Base-by-base conservation (phyloP, 2,329 filamentous ascomycete genomes). In the Malbranchea zuffiana region DNA sequence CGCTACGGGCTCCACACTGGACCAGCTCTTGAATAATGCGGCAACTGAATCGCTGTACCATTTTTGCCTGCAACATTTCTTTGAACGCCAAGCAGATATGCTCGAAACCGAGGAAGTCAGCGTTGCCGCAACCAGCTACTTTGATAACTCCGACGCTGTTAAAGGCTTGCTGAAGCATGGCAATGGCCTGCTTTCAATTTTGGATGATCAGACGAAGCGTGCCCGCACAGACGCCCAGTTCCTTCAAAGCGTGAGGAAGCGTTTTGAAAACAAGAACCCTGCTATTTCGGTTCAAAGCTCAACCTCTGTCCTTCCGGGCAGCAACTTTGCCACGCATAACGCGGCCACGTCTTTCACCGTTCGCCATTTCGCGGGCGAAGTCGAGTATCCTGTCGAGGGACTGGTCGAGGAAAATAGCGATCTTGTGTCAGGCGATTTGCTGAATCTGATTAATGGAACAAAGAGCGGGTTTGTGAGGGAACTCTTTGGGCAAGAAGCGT, bases 381-480 rank as follows among this genome's bases (percentile, higher is more conserved):
- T 98, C 4, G 90, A 98, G 43, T 98, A 98, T 54, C 79, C 84
- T 2, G 74, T 92, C 43, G 80, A 80, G 49, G 84, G 84, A 4
- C 66, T 98, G 15, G 72, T 96, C 2, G 90, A 98, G 59, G 87
- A 94, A 61, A 98, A 98, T 47, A 85, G 87, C 36, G 90, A 98
- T 57, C 77, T 94, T 44, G 90, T 98, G 45, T 94, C 87, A 3
- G 88, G 86, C 17, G 90, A 98, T 59, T 67, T 98, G 50, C 85
- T 98, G 71, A 95, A 93, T 61, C 72, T 98, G 50, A 81, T 98
- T 61, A 83, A 81, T 51, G 78, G 78, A 3, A 88, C 85, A 41
- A 87, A 83, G 62, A 94, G 82, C 56, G 75, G 83, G 26, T 98
- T 98, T 49, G 78, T 98, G 11, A 70, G 80, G 20, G 82, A 87